Evolutionary conservation across 2,329 filamentous ascomycete species (phyloP).

Genomic region (Blastomyces parvus): DNA sequence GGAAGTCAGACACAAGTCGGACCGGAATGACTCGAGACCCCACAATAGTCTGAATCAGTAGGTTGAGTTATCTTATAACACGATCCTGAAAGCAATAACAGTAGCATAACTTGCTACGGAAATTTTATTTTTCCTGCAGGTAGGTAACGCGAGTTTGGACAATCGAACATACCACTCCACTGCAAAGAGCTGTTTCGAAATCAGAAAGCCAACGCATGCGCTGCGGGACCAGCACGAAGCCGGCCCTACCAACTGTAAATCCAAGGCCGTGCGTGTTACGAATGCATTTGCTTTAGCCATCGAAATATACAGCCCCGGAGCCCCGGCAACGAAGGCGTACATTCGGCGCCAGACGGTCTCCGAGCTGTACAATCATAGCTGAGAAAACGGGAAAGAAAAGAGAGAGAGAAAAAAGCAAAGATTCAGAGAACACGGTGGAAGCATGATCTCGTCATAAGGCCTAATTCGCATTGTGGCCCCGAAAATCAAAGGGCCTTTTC

Average conservation of each 20-base stretch:
- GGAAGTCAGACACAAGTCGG: neutral
- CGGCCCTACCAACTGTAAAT: neutral
- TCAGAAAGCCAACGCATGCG: neutral
- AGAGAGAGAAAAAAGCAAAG: neutral
- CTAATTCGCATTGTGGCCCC: too few species aligned
- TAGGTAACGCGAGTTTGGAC: neutral
- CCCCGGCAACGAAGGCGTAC: neutral
- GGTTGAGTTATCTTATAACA: neutral
- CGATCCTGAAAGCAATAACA: neutral
- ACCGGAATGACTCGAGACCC: neutral
- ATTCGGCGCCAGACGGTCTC: neutral
- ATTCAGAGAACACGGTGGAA: neutral
- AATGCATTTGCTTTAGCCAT: neutral
- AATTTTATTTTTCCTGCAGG: neutral
- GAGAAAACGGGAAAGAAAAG: neutral
- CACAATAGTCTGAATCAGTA: neutral
- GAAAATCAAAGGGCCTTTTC: neutral
- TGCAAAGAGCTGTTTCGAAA: neutral
- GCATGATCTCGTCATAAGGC: conserved; percentile 1
- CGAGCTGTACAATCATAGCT: neutral
- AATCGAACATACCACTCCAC: neutral
- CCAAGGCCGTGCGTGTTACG: neutral
- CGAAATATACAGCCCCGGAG: neutral
- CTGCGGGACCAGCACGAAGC: neutral
- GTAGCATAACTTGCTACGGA: neutral